These are phyloP conservation scores for Brassica nigra DNA, from an alignment of 345 rosid species.

Conservation along the genomic window DNA sequence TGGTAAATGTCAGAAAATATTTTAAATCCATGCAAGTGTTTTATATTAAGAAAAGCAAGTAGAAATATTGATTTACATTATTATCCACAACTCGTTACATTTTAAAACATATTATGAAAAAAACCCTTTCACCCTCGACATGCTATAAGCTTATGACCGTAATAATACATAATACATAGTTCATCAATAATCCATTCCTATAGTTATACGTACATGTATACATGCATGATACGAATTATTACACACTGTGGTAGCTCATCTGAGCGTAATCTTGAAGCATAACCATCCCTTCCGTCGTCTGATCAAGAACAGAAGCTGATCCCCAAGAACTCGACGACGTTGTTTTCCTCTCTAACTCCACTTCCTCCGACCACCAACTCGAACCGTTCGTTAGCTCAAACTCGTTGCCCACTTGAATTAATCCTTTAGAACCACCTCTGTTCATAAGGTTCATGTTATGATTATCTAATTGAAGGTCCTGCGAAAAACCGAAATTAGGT, in stretches of 20 bases:
- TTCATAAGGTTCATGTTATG: slow-evolving; percentile 35
- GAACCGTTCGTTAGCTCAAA: slow-evolving; percentile 60
- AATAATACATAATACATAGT: slow-evolving; percentile 15
- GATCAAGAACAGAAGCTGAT: slow-evolving; percentile 50
- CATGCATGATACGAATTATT: slow-evolving; percentile 18
- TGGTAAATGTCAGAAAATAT: background rate
- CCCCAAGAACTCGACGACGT: slow-evolving; percentile 72
- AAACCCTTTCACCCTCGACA: slow-evolving; percentile 5
- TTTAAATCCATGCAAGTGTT: background rate
- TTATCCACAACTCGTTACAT: slow-evolving; percentile 68
- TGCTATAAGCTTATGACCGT: slow-evolving; percentile 40
- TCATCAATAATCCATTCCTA: slow-evolving; percentile 36
- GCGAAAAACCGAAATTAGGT: slow-evolving; percentile 37
- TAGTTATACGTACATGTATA: slow-evolving; percentile 22
- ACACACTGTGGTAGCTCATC: slow-evolving; percentile 60
- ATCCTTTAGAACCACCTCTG: slow-evolving; percentile 37
- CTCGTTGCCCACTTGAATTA: slow-evolving; percentile 49
- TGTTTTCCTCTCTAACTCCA: slow-evolving; percentile 56
- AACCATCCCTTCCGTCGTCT: slow-evolving; percentile 44
- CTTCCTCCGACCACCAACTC: slow-evolving; percentile 67
- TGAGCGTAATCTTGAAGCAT: slow-evolving; percentile 59
- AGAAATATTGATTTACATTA: slow-evolving; percentile 42
- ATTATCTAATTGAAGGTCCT: slow-evolving; percentile 31
- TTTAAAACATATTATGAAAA: slow-evolving; percentile 19
- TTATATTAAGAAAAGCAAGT: slow-evolving; percentile 8